Conservation (phyloP, 2,329 filamentous ascomycete genomes). For the Fonsecaea erecta region DNA sequence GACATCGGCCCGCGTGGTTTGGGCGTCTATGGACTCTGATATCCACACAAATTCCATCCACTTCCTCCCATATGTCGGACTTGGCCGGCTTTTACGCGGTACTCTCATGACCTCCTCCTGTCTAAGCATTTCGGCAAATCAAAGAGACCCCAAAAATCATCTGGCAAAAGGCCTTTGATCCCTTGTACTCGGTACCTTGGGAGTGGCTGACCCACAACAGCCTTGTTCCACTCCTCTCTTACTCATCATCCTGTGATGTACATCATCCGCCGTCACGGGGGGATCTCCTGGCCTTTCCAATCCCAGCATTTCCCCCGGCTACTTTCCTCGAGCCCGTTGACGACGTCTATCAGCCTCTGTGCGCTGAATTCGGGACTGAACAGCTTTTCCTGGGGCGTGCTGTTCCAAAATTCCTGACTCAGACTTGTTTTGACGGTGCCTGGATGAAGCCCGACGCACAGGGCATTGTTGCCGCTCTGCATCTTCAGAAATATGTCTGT, state of each 20-base stretch:
- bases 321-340: conserved; percentile 60
- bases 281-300: conserved; percentile 35
- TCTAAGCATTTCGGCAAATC: neutral
- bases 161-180: neutral
- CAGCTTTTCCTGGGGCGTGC: conserved; percentile 65
- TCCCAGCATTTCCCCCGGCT: conserved; percentile 44
- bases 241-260: conserved; percentile 12
- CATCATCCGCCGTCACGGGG: conserved; percentile 24
- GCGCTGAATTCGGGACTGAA: conserved; percentile 70
- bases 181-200: neutral
- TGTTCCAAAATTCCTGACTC: conserved; percentile 72
- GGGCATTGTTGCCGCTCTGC: conserved; percentile 63
- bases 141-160: neutral
- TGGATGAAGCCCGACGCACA: conserved; percentile 75
- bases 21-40: neutral
- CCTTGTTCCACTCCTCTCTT: conserved; percentile 10
- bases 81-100: neutral
- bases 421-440: conserved; percentile 79
- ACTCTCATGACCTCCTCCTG: neutral
- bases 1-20: neutral
- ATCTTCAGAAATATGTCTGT: conserved; percentile 70
- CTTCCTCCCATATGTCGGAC: neutral
- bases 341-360: conserved; percentile 65
- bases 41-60: neutral
- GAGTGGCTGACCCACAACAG: conserved; percentile 1